Evolutionary conservation across 495 filamentous ascomycete genomes (phyloP).

Genomic region (Lasiosphaeria hispida): DNA sequence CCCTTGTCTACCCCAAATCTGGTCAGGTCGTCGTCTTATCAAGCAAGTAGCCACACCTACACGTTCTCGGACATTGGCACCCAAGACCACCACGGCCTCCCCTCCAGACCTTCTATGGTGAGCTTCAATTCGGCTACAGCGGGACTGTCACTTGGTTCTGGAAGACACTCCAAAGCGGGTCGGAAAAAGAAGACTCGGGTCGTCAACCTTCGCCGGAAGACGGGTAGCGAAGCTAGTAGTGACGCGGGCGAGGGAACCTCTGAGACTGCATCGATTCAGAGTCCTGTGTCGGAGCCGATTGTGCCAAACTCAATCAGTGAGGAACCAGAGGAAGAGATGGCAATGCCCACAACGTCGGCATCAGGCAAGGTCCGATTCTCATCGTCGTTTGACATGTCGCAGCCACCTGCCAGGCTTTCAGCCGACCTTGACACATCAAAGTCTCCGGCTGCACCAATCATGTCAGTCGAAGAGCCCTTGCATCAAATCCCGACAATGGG

Average conservation of each 20-base stretch:
- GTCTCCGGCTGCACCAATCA: conserved; percentile 14
- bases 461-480: background rate
- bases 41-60: conserved; percentile 60
- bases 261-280: conserved; percentile 35
- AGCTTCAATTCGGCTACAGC: conserved; percentile 51
- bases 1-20: conserved; percentile 54
- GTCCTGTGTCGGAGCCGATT: conserved; percentile 51
- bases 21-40: conserved; percentile 59
- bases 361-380: conserved; percentile 45
- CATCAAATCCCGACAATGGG: background rate
- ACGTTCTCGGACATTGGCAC: conserved; percentile 58
- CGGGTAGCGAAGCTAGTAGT: conserved; percentile 53
- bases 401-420: conserved; percentile 28
- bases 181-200: conserved; percentile 90
- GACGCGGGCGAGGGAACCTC: conserved; percentile 41
- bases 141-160: conserved; percentile 63
- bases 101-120: conserved; percentile 46
- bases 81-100: conserved; percentile 44
- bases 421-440: conserved; percentile 28
- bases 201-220: conserved; percentile 75
- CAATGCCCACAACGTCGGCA: conserved; percentile 42
- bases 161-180: conserved; percentile 63
- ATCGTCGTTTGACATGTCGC: conserved; percentile 20
- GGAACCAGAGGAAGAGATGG: conserved; percentile 56
- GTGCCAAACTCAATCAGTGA: conserved; percentile 44